Evolutionary conservation across 139 green algal genomes (phyloP).

Genomic region (Tetradesmus obliquus): DNA sequence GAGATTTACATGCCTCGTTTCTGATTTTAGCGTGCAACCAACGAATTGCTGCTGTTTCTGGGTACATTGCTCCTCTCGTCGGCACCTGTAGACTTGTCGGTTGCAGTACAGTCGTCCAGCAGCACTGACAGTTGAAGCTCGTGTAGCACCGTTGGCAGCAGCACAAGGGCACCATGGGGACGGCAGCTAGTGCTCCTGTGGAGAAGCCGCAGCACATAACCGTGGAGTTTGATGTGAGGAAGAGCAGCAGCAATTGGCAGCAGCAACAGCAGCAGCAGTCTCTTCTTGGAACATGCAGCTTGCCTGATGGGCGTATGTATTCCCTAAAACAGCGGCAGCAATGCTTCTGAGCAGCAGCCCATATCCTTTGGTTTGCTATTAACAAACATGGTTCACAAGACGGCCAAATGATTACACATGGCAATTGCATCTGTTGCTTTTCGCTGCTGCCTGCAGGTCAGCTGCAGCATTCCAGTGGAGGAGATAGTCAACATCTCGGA

Average conservation of each 20-base stretch:
- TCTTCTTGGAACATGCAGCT: neutral
- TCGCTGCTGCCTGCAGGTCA: constrained; percentile 13
- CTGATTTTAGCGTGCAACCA: no score
- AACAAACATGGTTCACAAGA: neutral
- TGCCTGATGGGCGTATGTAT: neutral
- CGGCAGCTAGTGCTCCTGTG: neutral
- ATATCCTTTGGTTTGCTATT: no score
- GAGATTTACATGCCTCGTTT: no score
- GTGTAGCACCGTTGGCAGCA: neutral
- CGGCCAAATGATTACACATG: neutral
- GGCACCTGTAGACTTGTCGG: neutral
- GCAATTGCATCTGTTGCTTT: neutral
- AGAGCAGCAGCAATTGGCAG: neutral
- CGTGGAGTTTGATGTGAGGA: constrained; percentile 44
- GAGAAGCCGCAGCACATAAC: constrained; percentile 18
- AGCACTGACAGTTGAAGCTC: neutral
- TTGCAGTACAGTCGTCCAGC: constrained; percentile 8
- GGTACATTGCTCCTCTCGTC: no score
- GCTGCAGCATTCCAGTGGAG: constrained; percentile 51
- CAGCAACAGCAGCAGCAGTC: neutral
- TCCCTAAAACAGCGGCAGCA: neutral
- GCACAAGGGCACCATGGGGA: neutral
- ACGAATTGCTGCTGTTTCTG: no score
- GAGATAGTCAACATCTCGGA: constrained; percentile 72
- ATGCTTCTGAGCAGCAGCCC: no score